phyloP scores from a whole-genome alignment of 2,329 filamentous ascomycete genomes.

The Sarocladiaceae sp. region DNA sequence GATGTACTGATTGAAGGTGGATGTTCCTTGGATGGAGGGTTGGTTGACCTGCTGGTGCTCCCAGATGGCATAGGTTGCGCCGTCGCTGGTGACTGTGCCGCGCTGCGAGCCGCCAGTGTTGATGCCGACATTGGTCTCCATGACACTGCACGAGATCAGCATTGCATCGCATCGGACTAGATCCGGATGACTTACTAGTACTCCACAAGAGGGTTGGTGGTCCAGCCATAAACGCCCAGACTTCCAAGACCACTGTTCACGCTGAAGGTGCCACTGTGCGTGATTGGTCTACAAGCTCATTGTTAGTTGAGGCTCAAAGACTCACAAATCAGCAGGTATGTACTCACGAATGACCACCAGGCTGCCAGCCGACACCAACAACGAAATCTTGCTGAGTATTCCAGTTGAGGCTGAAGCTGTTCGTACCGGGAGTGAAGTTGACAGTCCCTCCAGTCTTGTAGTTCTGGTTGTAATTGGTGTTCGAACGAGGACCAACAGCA shows the following conservation, averaged over 20 bases:
- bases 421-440: slow-evolving; percentile 13
- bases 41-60: slow-evolving; percentile 32
- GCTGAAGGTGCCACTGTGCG: slow-evolving; percentile 9
- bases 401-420: slow-evolving; percentile 15
- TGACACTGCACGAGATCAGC: too few species aligned
- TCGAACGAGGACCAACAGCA: not conserved
- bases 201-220: slow-evolving; percentile 26
- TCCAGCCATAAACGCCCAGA: slow-evolving; percentile 29
- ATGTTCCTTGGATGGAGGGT: slow-evolving; percentile 44
- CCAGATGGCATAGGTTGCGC: slow-evolving; percentile 33
- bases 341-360: slow-evolving; percentile 10
- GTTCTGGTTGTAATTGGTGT: slow-evolving; percentile 16
- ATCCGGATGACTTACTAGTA: slow-evolving; percentile 27
- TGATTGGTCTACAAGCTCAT: not conserved
- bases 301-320: too few species aligned
- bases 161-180: too few species aligned
- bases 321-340: not conserved
- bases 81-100: slow-evolving; percentile 32
- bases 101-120: slow-evolving; percentile 22
- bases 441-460: slow-evolving; percentile 15
- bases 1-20: slow-evolving; percentile 50
- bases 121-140: slow-evolving; percentile 5
- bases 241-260: slow-evolving; percentile 22
- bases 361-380: slow-evolving; percentile 15
- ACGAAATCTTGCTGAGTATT: slow-evolving; percentile 16